A percentile compares a stretch with the other conserved stretches of the same genome.
Conservation (phyloP, 345 rosid species). For the Citrus maxima region DNA sequence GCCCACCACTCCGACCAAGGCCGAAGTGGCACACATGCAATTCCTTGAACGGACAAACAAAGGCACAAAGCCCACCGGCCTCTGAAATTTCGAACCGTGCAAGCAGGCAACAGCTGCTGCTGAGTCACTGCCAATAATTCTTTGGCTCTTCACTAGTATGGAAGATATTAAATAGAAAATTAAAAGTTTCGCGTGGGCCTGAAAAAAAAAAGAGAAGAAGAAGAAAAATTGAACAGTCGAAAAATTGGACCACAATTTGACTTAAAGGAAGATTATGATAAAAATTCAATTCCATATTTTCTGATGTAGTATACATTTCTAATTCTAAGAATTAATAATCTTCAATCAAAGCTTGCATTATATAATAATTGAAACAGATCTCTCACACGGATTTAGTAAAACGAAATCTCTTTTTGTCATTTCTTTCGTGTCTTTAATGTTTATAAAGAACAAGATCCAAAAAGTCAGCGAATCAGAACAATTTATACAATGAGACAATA, state of each 20-base stretch:
- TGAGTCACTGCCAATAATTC: no score
- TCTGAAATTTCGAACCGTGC: no score
- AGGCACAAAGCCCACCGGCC: no score
- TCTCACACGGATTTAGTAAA: not conserved
- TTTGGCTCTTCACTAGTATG: not conserved
- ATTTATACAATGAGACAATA: not conserved
- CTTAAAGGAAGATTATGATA: not conserved
- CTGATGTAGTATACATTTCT: no score
- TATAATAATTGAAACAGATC: not conserved
- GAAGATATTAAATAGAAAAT: not conserved
- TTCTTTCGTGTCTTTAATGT: not conserved
- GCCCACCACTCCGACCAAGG: no score
- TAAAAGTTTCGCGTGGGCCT: not conserved
- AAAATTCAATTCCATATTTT: not conserved
- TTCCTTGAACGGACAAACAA: no score
- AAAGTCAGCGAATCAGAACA: slow-evolving; percentile 10
- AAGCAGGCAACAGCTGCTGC: no score
- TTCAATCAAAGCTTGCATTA: not conserved
- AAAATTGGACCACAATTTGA: not conserved
- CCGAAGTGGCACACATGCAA: no score
- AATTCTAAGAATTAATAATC: not conserved
- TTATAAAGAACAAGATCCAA: not conserved
- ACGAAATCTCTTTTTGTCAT: not conserved
- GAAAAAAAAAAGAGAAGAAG: not conserved
- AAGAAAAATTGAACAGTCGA: not conserved